Evolutionary conservation across 495 filamentous ascomycete genomes (phyloP), one percentile per base, ranked within the genome.

Genomic region (Lasiosphaeria ovina): DNA sequence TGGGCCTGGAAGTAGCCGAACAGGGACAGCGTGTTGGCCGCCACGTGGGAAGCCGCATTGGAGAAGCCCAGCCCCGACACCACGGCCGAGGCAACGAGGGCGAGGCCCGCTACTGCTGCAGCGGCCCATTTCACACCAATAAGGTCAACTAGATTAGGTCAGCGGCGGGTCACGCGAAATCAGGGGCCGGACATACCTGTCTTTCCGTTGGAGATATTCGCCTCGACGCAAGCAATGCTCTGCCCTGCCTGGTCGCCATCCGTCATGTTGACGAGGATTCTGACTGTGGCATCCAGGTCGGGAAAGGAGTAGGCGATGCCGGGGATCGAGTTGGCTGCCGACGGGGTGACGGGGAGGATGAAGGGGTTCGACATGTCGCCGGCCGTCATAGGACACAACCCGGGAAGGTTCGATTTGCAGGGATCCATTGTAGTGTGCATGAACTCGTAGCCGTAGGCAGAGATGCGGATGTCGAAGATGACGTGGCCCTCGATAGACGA

Each of bases 1-100:
- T 97, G 94, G 11, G 90, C 87, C 72, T 98, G 94, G 83, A 98
- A 97, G 76, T 93, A 98, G 45, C 90, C 85, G 63, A 98, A 97
- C 7, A 98, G 83, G 31, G 93, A 96, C 33, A 98, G 77, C 7
- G 94, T 89, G 70, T 95, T 96, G 36, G 93, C 88, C 7, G 94
- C 94, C 47, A 98, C 89, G 72, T 98, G 94, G 17, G 94, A 92
- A 38, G 94, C 94, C 6, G 94, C 95, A 71, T 97, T 98, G n/a
- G 93, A 91, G 73, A 97, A 89, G 35, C 90, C 91, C 8, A 94
- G 77, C 6, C 90, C 90, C 24, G 87, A 90, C 48, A 90, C 86
- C 59, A 96, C 84, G 59, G 91, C 91, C 35, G 91, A 94, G 9
- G 89, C 88, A 53, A 93, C 77, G 35, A 98, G 81, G 59, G 89